Evolutionary conservation across 2,329 filamentous ascomycete genomes (phyloP), one percentile per base, ranked within the genome.

Genomic region (Cytospora chrysosperma): DNA sequence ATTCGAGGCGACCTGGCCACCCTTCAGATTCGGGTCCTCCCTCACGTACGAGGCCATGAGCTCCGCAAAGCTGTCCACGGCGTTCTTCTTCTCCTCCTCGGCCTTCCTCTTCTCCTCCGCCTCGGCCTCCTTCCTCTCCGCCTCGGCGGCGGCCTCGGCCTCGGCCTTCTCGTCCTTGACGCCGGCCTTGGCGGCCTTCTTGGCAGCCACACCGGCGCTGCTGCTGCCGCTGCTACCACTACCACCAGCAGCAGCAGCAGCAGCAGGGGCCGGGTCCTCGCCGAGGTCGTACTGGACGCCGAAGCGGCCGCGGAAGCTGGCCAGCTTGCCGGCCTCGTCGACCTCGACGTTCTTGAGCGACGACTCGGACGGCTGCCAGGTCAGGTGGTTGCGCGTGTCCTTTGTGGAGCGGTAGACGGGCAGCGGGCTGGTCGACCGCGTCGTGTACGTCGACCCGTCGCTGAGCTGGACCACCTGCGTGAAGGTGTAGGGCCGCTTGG

Each of bases 381-480:
- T 78, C 2, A 91, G 81, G 72, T 91, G 89, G 81, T 98, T 99
- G 71, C 92, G 88, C 52, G 89, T 91, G 79, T 99, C 95, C 78
- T 96, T 96, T 65, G 79, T 79, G 63, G 81, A 80, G 64, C 81
- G 80, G 78, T 86, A 84, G 55, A 90, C 75, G 3, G 84, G 82
- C 40, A 77, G 69, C 0, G 92, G 91, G 13, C 86, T 91, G 13
- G 91, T 92, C 27, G 91, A 93, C 74, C 90, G 90, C 72, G 88
- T 83, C 56, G 89, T 88, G 78, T 87, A 98, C 65, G 93, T 90
- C 72, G 87, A 91, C 70, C 95, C 95, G 81, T 99, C 95, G 49
- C 90, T 92, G 68, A 98, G 89, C 60, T 93, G 93, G 69, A 99
- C 83, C 65, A 99, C 85, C 79, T 99, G 95, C n/a, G 94, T 97